Evolutionary conservation across 345 rosid genomes (phyloP).

Genomic region (Triadica sebifera): DNA sequence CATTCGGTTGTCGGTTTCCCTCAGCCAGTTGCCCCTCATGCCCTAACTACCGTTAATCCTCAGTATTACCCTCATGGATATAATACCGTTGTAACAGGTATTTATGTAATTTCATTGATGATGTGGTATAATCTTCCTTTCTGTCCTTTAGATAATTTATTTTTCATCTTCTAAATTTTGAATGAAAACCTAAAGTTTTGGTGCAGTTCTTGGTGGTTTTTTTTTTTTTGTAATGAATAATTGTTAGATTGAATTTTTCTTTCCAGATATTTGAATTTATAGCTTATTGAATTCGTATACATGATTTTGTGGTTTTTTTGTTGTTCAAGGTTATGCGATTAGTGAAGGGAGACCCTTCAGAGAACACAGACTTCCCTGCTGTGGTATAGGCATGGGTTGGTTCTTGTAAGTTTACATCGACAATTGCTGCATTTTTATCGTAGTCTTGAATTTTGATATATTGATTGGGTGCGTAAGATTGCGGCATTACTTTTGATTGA

Average conservation of each 20-base stretch:
- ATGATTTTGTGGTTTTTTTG: neutral
- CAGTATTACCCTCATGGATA: constrained; percentile 40
- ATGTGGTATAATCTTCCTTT: neutral
- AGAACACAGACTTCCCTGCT: constrained; percentile 62
- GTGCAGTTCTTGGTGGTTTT: neutral
- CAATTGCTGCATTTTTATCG: neutral
- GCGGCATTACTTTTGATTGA: neutral
- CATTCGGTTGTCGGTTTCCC: constrained; percentile 43
- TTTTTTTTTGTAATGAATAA: neutral
- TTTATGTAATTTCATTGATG: neutral
- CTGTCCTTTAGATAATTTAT: too few species aligned
- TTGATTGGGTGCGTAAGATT: neutral
- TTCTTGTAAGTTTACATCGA: constrained; percentile 54
- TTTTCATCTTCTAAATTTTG: too few species aligned
- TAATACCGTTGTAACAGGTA: constrained; percentile 35
- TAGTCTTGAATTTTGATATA: neutral
- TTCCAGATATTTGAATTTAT: neutral
- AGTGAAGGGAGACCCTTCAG: constrained; percentile 47
- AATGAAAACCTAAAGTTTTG: neutral
- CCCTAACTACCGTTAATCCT: too few species aligned
- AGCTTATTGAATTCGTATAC: constrained; percentile 10
- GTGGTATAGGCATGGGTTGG: constrained; percentile 94
- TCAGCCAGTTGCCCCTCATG: constrained; percentile 40
- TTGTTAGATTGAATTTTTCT: neutral
- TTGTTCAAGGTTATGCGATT: constrained; percentile 53